A percentile compares a stretch with the other conserved stretches of the same genome.
Evolutionary conservation across 176 grass and related monocot genomes (phyloP).

Genomic region (Tillandsia leiboldiana): DNA sequence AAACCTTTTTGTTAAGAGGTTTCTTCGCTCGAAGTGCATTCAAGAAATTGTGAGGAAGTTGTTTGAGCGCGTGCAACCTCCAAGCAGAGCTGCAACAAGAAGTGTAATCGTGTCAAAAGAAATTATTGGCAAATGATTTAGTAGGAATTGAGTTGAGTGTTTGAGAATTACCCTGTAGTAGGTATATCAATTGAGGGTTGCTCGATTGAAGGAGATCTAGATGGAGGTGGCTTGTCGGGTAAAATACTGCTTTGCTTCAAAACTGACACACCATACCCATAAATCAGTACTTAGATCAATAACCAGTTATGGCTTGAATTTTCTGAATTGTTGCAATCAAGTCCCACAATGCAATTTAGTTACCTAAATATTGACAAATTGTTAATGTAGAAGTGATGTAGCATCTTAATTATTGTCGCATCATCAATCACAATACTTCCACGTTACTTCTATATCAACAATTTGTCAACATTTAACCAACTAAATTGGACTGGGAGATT

Average conservation of each 20-base stretch:
- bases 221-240: conserved; percentile 53
- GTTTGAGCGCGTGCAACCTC: conserved; percentile 49
- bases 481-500: background rate
- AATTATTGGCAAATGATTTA: background rate
- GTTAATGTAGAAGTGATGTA: too few species aligned
- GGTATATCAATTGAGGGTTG: conserved; percentile 41
- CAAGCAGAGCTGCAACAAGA: conserved; percentile 40
- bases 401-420: too few species aligned
- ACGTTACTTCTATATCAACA: too few species aligned
- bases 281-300: background rate
- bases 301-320: background rate
- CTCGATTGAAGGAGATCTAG: conserved; percentile 37
- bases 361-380: too few species aligned
- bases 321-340: too few species aligned
- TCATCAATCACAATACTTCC: too few species aligned
- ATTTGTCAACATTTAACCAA: too few species aligned
- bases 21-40: conserved; percentile 62
- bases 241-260: conserved; percentile 75
- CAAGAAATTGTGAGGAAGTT: conserved; percentile 65
- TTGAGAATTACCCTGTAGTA: conserved; percentile 38
- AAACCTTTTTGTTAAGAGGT: conserved; percentile 59
- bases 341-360: too few species aligned
- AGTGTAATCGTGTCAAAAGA: conserved; percentile 20
- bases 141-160: conserved; percentile 2
- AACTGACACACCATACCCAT: conserved; percentile 37